Conservation (phyloP, 306 rosid species). For the Lupinus albus region DNA sequence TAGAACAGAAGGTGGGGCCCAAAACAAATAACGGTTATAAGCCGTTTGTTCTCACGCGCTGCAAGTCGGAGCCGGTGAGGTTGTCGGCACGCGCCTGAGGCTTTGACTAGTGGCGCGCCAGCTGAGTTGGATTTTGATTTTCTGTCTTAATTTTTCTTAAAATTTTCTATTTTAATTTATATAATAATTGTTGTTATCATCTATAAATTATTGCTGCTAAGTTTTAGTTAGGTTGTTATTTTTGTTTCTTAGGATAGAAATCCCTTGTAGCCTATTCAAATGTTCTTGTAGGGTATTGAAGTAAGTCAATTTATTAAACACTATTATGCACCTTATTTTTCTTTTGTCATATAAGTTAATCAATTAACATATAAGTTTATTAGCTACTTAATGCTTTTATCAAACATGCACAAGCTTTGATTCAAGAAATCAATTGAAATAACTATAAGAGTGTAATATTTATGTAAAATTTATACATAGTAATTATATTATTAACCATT, state of each 20-base stretch:
- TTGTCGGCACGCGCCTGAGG: constrained; percentile 67
- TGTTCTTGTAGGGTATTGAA: too few species aligned
- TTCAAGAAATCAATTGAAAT: too few species aligned
- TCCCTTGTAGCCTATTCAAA: too few species aligned
- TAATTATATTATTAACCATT: too few species aligned
- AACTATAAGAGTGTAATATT: too few species aligned
- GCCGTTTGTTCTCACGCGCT: constrained; percentile 85
- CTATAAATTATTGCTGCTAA: constrained; percentile 42
- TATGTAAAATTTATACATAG: too few species aligned
- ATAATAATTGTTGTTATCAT: constrained; percentile 44
- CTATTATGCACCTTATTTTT: too few species aligned
- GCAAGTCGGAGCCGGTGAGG: constrained; percentile 96
- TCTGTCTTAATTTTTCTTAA: neutral
- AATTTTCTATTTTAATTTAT: neutral
- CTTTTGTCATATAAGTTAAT: too few species aligned
- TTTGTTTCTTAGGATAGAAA: constrained; percentile 17
- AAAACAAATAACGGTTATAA: constrained; percentile 58
- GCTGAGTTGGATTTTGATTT: constrained; percentile 80
- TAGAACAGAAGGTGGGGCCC: constrained; percentile 74
- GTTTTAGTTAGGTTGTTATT: constrained; percentile 23
- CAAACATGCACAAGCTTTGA: too few species aligned
- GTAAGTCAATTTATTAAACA: too few species aligned
- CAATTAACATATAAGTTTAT: too few species aligned
- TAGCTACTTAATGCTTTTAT: too few species aligned
- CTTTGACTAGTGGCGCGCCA: constrained; percentile 73